Base-by-base conservation (phyloP, 306 rosid species). In the Cucurbita pepo region DNA sequence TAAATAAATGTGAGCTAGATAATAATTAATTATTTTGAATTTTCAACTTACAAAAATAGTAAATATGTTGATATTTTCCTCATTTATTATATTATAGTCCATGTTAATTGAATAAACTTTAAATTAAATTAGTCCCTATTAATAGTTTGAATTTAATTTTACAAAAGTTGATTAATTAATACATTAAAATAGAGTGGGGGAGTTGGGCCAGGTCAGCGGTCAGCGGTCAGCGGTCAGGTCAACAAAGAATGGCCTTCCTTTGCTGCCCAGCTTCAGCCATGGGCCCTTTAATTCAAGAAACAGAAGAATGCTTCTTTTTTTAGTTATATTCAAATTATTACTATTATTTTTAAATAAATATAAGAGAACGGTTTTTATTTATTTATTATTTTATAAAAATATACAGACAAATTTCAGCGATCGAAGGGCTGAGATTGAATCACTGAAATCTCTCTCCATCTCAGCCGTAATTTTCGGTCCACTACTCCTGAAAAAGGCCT, bases 401-500 rank as follows among this genome's bases (percentile, higher is more conserved):
- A 34, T 11, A 37, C 38, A 77, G 61, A 63, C 52, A 8, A 65
- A 64, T 7, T 16, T 5, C 0, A 21, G 0, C 1, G 21, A 92
- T 87, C 92, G 84, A 79, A 89, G 90, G 96, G 95, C 57, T 43
- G 64, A 76, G 34, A 74, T 79, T 56, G 57, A 34, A 14, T 77
- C 41, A 51, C 30, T 11, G 13, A 66, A 77, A 58, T 57, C 12
- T 48, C n/a, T 57, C 78, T 51, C 70, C 16, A 57, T 75, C 69
- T 78, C 47, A 57, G 78, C 80, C 97, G 93, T 86, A 88, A 87
- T 88, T 82, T 79, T 84, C 88, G 88, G 82, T 57, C 72, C 62
- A 62, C 59, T 40, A 48, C 60, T 52, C 59, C 67, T 41, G 1
- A 75, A 75, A 75, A 57, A 61, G 40, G 59, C 47, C 47, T 22